A percentile compares a stretch with the other conserved stretches of the same genome.
Conservation (phyloP, 2,329 filamentous ascomycete species). For the Exophiala sp. region DNA sequence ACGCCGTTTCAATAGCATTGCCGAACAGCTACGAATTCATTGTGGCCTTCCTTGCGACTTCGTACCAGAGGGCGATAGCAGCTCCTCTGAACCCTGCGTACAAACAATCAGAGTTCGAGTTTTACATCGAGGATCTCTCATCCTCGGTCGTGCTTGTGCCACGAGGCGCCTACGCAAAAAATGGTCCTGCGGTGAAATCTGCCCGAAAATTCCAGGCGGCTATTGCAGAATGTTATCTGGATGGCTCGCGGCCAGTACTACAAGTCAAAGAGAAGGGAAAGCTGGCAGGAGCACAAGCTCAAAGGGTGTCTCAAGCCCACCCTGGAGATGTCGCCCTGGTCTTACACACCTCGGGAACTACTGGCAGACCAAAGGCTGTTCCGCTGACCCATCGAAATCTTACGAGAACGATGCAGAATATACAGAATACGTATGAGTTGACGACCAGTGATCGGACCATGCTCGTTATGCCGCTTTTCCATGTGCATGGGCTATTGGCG, state of each 20-base stretch:
- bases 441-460: slow-evolving; percentile 70
- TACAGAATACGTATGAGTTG: slow-evolving; percentile 72
- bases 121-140: slow-evolving; percentile 84
- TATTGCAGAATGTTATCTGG: slow-evolving; percentile 84
- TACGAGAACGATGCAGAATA: slow-evolving; percentile 78
- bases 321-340: slow-evolving; percentile 79
- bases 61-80: slow-evolving; percentile 79
- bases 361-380: slow-evolving; percentile 78
- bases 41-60: slow-evolving; percentile 77
- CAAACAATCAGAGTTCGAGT: slow-evolving; percentile 87
- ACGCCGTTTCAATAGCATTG: slow-evolving; percentile 77
- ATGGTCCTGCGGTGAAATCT: slow-evolving; percentile 70
- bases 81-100: slow-evolving; percentile 85
- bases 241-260: slow-evolving; percentile 66
- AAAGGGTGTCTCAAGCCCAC: slow-evolving; percentile 54
- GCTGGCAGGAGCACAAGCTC: slow-evolving; percentile 46
- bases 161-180: slow-evolving; percentile 62
- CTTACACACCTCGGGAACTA: slow-evolving; percentile 80
- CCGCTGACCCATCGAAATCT: slow-evolving; percentile 70
- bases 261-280: slow-evolving; percentile 75
- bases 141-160: slow-evolving; percentile 76
- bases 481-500: slow-evolving; percentile 83
- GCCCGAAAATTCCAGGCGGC: slow-evolving; percentile 76
- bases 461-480: slow-evolving; percentile 87
- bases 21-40: slow-evolving; percentile 87